Conservation (phyloP, 208 protist genomes). For the Naegleria lovaniensis region DNA sequence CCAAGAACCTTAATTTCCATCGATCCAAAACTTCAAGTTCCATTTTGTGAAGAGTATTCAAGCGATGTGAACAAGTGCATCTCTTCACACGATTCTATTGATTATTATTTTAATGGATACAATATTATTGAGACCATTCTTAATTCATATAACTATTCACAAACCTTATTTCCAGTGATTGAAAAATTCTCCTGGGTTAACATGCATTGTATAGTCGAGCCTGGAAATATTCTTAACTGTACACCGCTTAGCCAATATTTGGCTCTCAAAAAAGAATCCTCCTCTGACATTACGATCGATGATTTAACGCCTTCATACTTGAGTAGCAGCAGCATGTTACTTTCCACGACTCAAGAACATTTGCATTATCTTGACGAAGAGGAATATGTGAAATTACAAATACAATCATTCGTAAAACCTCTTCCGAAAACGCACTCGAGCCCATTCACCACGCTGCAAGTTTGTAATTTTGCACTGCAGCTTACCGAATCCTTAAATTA, state of each 20-base stretch:
- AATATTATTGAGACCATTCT: background rate
- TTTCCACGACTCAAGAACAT: background rate
- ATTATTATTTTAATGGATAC: background rate
- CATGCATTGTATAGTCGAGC: background rate
- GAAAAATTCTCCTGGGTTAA: background rate
- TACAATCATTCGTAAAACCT: background rate
- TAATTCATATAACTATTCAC: background rate
- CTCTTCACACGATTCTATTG: background rate
- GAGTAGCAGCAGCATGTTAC: background rate
- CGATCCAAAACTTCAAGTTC: background rate
- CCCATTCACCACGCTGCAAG: background rate
- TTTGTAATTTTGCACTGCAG: background rate
- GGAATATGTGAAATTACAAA: background rate
- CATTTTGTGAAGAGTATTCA: background rate
- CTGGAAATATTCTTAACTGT: background rate
- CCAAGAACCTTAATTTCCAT: background rate
- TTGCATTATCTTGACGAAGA: background rate
- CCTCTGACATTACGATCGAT: background rate
- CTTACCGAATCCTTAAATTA: background rate
- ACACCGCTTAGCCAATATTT: background rate
- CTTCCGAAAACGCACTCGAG: background rate
- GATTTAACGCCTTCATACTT: background rate
- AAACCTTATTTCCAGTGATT: background rate
- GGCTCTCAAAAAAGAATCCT: background rate
- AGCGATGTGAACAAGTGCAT: background rate